Evolutionary conservation across 169 alveolate species (phyloP), one percentile per base, ranked within the genome.

Genomic region (Eimeria falciformis): DNA sequence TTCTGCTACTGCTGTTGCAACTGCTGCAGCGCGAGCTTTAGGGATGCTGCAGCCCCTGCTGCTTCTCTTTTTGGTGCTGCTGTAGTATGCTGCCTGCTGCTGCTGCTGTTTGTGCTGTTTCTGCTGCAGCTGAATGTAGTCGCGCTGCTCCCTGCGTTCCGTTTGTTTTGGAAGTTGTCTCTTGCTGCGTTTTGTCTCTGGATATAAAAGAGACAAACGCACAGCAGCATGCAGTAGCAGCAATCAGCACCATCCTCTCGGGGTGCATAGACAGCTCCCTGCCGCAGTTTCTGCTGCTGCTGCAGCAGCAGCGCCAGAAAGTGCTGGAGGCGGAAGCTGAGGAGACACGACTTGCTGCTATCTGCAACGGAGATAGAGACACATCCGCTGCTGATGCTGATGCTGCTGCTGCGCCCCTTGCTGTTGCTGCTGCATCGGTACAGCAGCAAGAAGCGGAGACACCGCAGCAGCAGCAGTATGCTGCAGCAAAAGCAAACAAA

Each of bases 261-360:
- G 71, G 71, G 18, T 11, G 25, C 25, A 14, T n/a, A 5, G 71
- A 14, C 71, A 58, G 33, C 33, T 58, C 33, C 27, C 71, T 58
- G 33, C 71, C 71, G 71, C 33, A 58, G 71, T 21, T 58, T 5
- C 71, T 58, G 71, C 27, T n/a, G 71, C 71, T 58, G 71, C 71
- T 58, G 71, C 11, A n/a, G 27, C 29, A 58, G 71, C 71, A 58
- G 71, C 71, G 25, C 33, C 29, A 58, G 21, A 9, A 14, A 9
- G 71, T 58, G 71, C 71, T 58, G 71, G 33, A 58, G 71, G 71
- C 71, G 21, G 71, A 58, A 58, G 71, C 33, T 5, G 71, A 7
- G 25, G 71, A 58, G 71, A 9, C 33, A 21, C 33, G 25, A 21
- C 29, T 58, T 58, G 71, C 71, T n/a, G 71, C 71, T 58, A 14